Base-by-base conservation (phyloP, 441 rosid species). In the Dalechampia spathulata region DNA sequence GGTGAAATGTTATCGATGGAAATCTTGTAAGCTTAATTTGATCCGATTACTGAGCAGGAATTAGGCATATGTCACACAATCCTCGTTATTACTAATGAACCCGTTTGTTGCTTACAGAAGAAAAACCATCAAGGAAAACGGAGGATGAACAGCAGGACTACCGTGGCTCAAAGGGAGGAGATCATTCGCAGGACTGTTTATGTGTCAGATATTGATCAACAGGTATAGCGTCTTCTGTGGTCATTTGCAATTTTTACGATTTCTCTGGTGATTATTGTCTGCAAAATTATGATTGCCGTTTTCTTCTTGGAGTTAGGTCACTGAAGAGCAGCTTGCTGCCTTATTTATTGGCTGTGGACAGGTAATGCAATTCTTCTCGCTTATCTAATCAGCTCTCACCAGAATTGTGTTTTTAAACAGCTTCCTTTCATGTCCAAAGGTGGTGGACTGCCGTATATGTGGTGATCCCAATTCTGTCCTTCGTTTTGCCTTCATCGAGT, bases 381-480 rank as follows among this genome's bases (percentile, higher is more conserved):
- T 40, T 59, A 50, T 26, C 17, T 36, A 36, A 45, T 52, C n/a
- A 3, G 53, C 22, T 44, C 20, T 49, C 36, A 4, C 34, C 34
- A 40, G 49, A 34, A 41, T 16, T 61, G 27, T 48, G 7, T 23
- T 49, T 49, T 55, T 50, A 41, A 67, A 36, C 54, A 40, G 37
- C 41, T 45, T 44, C 37, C 19, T 55, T 72, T 53, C 55, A 38
- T 61, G 5, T 55, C 23, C 51, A 39, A 60, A 88, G 96, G 94
- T 88, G 64, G 87, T 88, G 62, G 94, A 88, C 64, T 85, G 94
- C 59, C 96, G 96, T 32, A 85, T 88, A 14, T 88, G 96, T 43
- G 96, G 96, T 52, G 96, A 88, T 66, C 91, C 96, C 8, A 85
- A 85, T 61, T 88, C 94, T 56, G 87, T 88, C n/a, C 91, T 88